Evolutionary conservation across 1,284 basidiomycete species (phyloP).

Genomic region (Fomitopsis schrenkii): DNA sequence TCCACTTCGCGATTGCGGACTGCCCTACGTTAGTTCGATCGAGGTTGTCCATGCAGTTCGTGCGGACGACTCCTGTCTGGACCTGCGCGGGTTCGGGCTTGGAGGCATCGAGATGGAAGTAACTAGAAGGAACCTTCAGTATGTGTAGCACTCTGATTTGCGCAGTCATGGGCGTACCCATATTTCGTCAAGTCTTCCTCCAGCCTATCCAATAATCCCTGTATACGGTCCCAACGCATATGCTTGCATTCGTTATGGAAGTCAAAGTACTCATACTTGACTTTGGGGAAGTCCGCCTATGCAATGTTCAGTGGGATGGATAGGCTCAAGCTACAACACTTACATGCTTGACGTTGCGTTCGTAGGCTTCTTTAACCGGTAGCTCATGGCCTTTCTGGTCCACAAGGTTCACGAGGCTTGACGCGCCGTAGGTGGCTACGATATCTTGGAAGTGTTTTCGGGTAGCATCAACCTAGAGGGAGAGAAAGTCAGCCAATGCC

Average conservation of each 20-base stretch:
- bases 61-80: constrained; percentile 71
- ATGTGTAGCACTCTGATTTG: not conserved
- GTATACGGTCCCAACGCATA: constrained; percentile 94
- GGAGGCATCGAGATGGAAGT: constrained; percentile 63
- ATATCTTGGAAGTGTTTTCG: constrained; percentile 76
- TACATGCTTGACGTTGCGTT: constrained; percentile 71
- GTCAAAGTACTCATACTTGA: constrained; percentile 95
- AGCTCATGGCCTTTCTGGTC: constrained; percentile 95
- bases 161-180: constrained; percentile 45
- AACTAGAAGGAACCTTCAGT: constrained; percentile 39
- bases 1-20: constrained; percentile 82
- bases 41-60: constrained; percentile 95
- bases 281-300: constrained; percentile 59
- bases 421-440: constrained; percentile 74
- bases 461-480: constrained; percentile 64
- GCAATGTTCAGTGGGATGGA: constrained; percentile 6
- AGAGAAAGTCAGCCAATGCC: not conserved
- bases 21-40: constrained; percentile 98
- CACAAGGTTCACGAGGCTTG: constrained; percentile 88
- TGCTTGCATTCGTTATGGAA: constrained; percentile 96
- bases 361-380: constrained; percentile 95
- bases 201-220: constrained; percentile 76
- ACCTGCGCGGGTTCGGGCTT: constrained; percentile 43
- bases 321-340: constrained; percentile 5
- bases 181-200: constrained; percentile 71